Conservation (phyloP, 2,329 filamentous ascomycete species). For the Acrocalymma vagum region DNA sequence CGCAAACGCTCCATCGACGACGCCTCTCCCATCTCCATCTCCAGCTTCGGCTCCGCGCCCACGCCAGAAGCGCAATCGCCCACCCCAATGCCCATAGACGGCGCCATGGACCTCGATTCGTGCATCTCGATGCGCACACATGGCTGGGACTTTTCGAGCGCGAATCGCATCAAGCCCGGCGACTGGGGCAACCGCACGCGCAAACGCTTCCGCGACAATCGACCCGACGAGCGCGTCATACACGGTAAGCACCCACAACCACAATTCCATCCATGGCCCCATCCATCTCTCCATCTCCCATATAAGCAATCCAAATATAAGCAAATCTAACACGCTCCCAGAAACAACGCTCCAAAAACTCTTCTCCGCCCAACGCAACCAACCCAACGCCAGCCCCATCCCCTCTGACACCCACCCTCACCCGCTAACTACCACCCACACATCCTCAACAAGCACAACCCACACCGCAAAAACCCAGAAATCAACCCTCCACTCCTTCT, state of each 20-base stretch:
- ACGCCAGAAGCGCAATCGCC: conserved; percentile 42
- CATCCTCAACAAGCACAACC: conserved; percentile 13
- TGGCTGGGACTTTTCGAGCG: conserved; percentile 35
- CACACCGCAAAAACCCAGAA: conserved; percentile 42
- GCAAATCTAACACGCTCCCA: conserved; percentile 22
- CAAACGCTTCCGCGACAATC: conserved; percentile 66
- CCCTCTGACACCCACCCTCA: conserved; percentile 28
- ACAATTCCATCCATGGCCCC: no score
- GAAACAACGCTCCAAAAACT: conserved; percentile 56
- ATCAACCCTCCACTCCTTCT: conserved; percentile 58
- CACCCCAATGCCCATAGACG: conserved; percentile 25
- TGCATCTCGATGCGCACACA: conserved; percentile 11
- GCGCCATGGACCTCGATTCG: conserved; percentile 35
- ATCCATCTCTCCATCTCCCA: neutral
- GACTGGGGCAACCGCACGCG: conserved; percentile 65
- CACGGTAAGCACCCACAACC: conserved; percentile 62
- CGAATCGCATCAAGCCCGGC: conserved; percentile 34
- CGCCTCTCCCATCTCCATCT: conserved; percentile 55
- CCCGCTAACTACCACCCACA: no score
- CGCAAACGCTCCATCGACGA: conserved; percentile 64
- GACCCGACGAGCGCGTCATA: conserved; percentile 64
- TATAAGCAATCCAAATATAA: no score
- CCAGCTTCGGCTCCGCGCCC: conserved; percentile 43
- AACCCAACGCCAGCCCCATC: conserved; percentile 39
- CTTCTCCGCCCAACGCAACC: conserved; percentile 52